Evolutionary conservation across 2,329 filamentous ascomycete species (phyloP).

Genomic region (Diaporthe batatas): DNA sequence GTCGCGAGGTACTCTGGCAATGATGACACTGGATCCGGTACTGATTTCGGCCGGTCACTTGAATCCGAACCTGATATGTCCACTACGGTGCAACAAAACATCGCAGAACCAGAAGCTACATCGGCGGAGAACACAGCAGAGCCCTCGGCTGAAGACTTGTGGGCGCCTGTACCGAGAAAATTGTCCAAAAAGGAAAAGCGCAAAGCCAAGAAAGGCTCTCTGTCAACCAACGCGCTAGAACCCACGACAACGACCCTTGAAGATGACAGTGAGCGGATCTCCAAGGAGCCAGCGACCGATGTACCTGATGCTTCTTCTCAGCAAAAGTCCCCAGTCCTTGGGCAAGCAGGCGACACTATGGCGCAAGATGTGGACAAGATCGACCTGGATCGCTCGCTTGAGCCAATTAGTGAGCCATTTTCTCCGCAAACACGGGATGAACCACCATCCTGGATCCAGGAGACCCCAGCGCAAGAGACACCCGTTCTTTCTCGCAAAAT

Average conservation of each 20-base stretch:
- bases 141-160: slow-evolving; percentile 43
- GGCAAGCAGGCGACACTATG: neutral
- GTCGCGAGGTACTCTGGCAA: slow-evolving; percentile 26
- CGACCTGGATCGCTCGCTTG: slow-evolving; percentile 9
- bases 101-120: neutral
- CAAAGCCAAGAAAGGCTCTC: slow-evolving; percentile 39
- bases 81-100: slow-evolving; percentile 35
- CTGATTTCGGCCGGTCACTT: slow-evolving; percentile 36
- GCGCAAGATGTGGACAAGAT: neutral
- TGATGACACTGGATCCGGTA: slow-evolving; percentile 42
- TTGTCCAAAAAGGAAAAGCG: slow-evolving; percentile 50
- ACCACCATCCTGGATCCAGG: neutral
- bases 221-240: slow-evolving; percentile 27
- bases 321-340: neutral
- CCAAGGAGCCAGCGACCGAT: neutral
- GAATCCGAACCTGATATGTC: slow-evolving; percentile 15
- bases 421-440: neutral
- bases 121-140: slow-evolving; percentile 20
- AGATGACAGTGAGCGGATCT: neutral
- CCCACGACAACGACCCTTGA: neutral
- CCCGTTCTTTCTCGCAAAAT: slow-evolving; percentile 39
- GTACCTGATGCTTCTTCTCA: neutral
- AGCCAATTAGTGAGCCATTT: neutral
- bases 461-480: neutral
- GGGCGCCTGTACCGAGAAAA: slow-evolving; percentile 45